Conservation (phyloP, 306 rosid species). For the Medicago truncatula region DNA sequence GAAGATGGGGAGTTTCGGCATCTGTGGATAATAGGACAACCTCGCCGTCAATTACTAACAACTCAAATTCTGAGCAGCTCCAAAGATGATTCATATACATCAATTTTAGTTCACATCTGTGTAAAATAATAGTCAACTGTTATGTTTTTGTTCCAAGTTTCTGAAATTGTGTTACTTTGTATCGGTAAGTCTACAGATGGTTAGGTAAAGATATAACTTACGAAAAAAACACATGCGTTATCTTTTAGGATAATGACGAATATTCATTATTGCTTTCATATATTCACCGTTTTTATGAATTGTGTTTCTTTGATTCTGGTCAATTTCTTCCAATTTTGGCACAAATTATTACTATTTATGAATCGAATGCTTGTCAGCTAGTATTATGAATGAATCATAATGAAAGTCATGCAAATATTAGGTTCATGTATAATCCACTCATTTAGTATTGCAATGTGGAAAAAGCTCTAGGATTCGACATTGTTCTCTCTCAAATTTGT, state of each 20-base stretch:
- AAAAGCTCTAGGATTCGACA: constrained; percentile 16
- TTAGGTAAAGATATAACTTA: constrained; percentile 19
- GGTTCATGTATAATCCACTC: constrained; percentile 32
- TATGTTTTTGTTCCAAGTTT: constrained; percentile 36
- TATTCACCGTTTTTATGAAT: not conserved
- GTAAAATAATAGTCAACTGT: constrained; percentile 38
- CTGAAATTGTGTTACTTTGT: constrained; percentile 6
- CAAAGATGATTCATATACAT: constrained; percentile 51
- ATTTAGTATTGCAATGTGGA: constrained; percentile 7
- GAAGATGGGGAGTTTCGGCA: constrained; percentile 43
- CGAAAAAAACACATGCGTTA: constrained; percentile 2
- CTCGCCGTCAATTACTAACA: constrained; percentile 61
- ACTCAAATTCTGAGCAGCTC: constrained; percentile 58
- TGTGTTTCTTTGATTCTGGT: not conserved
- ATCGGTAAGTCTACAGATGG: constrained; percentile 13
- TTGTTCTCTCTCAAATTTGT: constrained; percentile 20
- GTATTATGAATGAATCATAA: not conserved
- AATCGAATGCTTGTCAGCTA: not conserved
- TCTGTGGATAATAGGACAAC: constrained; percentile 49
- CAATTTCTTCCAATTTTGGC: not conserved
- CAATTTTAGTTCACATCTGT: constrained; percentile 27
- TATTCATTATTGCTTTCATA: constrained; percentile 31
- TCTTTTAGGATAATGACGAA: constrained; percentile 27
- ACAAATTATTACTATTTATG: not conserved
- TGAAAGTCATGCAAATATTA: not conserved